These are phyloP conservation scores for Dactylella cylindrospora DNA, from an alignment of 2,329 filamentous ascomycete species.

Conservation along the genomic window DNA sequence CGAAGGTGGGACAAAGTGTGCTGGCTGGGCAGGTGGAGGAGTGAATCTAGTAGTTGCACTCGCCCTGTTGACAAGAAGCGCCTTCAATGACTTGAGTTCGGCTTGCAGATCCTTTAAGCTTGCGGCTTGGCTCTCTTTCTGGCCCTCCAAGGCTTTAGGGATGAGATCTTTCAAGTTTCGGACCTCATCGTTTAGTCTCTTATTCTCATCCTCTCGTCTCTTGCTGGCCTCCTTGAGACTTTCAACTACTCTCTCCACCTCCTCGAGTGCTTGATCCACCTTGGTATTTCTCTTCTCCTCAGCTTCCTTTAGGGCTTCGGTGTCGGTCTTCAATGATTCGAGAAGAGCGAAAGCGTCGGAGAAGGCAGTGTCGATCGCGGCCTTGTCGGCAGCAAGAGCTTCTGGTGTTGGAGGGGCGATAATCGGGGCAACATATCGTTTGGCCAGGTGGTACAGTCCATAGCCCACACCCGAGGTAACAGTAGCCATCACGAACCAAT, in stretches of 20 bases:
- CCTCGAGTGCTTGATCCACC: constrained; percentile 75
- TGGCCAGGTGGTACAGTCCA: constrained; percentile 81
- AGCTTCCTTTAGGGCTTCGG: constrained; percentile 78
- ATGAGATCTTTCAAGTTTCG: constrained; percentile 78
- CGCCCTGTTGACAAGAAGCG: constrained; percentile 70
- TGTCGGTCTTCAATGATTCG: constrained; percentile 89
- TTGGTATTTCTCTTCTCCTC: constrained; percentile 82
- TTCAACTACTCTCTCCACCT: constrained; percentile 78
- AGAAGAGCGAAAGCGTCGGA: constrained; percentile 86
- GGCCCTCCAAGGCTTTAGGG: constrained; percentile 81
- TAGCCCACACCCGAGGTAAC: constrained; percentile 87
- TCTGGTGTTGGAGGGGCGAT: constrained; percentile 92
- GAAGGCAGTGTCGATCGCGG: constrained; percentile 88
- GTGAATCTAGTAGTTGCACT: constrained; percentile 52
- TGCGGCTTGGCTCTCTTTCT: constrained; percentile 79
- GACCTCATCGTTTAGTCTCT: constrained; percentile 83
- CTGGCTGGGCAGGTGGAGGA: constrained; percentile 49
- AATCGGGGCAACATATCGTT: constrained; percentile 88
- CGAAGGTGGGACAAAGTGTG: constrained; percentile 48
- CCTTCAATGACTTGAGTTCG: constrained; percentile 90
- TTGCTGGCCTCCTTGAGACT: constrained; percentile 80
- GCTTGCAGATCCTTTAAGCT: constrained; percentile 79
- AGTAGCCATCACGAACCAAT: constrained; percentile 99
- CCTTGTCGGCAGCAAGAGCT: constrained; percentile 91
- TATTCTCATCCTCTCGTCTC: constrained; percentile 81